Percentiles rank a stretch among this genome's conserved stretches.
phyloP scores from a whole-genome alignment of 129 eudicot genomes.

The Deinandra increscens region DNA sequence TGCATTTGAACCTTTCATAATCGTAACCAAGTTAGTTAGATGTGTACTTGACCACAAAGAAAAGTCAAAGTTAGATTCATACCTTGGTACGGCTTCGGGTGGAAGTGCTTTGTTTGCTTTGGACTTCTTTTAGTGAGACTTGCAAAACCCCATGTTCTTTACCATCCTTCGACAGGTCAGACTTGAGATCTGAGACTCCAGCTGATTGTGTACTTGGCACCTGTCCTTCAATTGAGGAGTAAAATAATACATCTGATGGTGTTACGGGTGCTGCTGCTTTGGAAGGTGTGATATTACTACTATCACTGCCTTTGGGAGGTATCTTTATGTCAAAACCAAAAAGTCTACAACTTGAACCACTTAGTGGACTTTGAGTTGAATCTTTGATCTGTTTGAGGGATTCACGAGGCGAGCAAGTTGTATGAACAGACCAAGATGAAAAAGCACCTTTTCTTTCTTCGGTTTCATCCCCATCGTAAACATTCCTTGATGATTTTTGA shows the following conservation, averaged over 20 bases:
- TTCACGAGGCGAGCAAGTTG: slow-evolving; percentile 42
- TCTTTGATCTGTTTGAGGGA: slow-evolving; percentile 34
- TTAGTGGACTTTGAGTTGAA: slow-evolving; percentile 6
- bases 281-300: slow-evolving; percentile 18
- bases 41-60: background rate
- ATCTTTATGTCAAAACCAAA: slow-evolving; percentile 68
- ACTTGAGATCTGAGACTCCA: slow-evolving; percentile 46
- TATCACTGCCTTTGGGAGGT: slow-evolving; percentile 24
- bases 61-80: slow-evolving; percentile 19
- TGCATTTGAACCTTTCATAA: slow-evolving; percentile 87
- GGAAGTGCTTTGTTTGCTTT: slow-evolving; percentile 53
- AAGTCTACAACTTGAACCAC: slow-evolving; percentile 54
- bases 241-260: slow-evolving; percentile 22
- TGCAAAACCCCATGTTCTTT: slow-evolving; percentile 48
- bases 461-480: slow-evolving; percentile 39
- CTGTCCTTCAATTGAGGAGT: slow-evolving; percentile 34
- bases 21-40: slow-evolving; percentile 4
- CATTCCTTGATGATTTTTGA: slow-evolving; percentile 39
- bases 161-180: slow-evolving; percentile 46
- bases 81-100: slow-evolving; percentile 92
- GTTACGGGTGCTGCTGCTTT: slow-evolving; percentile 26
- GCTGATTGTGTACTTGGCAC: slow-evolving; percentile 37
- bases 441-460: slow-evolving; percentile 6
- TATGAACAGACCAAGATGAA: slow-evolving; percentile 21
- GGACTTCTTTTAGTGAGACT: slow-evolving; percentile 56